Percentiles rank a stretch among this genome's conserved stretches.
Evolutionary conservation across 2,329 filamentous ascomycete genomes (phyloP).

Genomic region (Mariannaea elegans): DNA sequence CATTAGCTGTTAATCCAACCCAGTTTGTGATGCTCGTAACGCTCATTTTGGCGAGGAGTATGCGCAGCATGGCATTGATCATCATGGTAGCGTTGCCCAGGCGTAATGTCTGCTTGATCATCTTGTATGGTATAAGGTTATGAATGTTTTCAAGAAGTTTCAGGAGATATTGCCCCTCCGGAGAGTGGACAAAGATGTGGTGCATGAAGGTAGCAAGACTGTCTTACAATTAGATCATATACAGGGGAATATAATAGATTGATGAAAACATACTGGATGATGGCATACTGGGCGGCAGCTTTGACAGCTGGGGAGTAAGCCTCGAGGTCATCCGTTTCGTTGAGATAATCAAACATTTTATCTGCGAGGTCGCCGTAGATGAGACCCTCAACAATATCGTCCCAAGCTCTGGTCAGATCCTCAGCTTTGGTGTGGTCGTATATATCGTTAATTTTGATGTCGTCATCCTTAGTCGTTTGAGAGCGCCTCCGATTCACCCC

Average conservation of each 20-base stretch:
- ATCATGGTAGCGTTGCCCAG: constrained; percentile 84
- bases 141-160: constrained; percentile 76
- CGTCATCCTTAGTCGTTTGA: constrained; percentile 3
- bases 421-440: constrained; percentile 69
- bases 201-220: constrained; percentile 80
- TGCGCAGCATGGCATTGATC: constrained; percentile 77
- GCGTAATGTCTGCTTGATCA: constrained; percentile 77
- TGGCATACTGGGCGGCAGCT: constrained; percentile 70
- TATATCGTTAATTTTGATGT: constrained; percentile 29
- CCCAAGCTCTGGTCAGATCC: constrained; percentile 71
- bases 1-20: constrained; percentile 75
- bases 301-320: constrained; percentile 69
- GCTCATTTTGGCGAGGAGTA: constrained; percentile 81
- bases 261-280: constrained; percentile 69
- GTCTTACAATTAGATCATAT: constrained; percentile 25
- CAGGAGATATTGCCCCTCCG: constrained; percentile 78
- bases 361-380: constrained; percentile 76
- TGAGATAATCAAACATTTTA: constrained; percentile 68
- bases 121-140: constrained; percentile 74
- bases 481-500: constrained; percentile 49
- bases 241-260: neutral
- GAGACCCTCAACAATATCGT: constrained; percentile 70
- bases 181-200: constrained; percentile 75
- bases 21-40: constrained; percentile 80
- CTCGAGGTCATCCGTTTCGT: constrained; percentile 69